Conservation (phyloP, 2,329 filamentous ascomycete species). For the Aureobasidium subglaciale region DNA sequence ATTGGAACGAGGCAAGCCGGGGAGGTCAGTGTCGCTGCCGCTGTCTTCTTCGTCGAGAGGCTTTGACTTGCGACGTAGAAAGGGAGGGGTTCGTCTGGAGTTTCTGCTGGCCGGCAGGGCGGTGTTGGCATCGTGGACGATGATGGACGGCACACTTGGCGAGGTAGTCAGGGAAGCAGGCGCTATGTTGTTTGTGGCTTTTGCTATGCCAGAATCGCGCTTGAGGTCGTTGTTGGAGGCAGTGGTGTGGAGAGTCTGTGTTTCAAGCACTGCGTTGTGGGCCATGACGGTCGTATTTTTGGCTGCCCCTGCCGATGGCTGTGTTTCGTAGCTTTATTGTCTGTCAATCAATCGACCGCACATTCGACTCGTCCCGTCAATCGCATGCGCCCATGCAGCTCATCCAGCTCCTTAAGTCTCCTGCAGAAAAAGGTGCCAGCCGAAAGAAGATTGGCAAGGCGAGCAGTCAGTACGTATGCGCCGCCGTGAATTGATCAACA, state of each 20-base stretch:
- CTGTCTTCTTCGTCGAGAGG: not conserved
- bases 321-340: slow-evolving; percentile 2
- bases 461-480: slow-evolving; percentile 9
- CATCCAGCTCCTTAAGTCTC: not conserved
- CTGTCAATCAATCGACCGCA: not conserved
- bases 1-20: slow-evolving; percentile 4
- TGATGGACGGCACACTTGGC: slow-evolving; percentile 38
- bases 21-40: slow-evolving; percentile 13
- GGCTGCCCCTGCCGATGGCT: not conserved
- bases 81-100: slow-evolving; percentile 17
- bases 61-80: slow-evolving; percentile 17
- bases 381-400: not conserved
- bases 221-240: slow-evolving; percentile 23
- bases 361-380: not conserved
- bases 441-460: slow-evolving; percentile 5
- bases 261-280: slow-evolving; percentile 21
- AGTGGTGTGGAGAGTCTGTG: slow-evolving; percentile 27
- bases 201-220: slow-evolving; percentile 26
- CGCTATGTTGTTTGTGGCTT: not conserved
- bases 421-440: not conserved
- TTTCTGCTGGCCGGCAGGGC: slow-evolving; percentile 16
- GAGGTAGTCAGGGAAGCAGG: slow-evolving; percentile 21
- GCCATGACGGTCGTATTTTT: not conserved
- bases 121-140: slow-evolving; percentile 35
- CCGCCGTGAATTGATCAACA: not conserved